phyloP scores from a whole-genome alignment of 768 basidiomycete genomes.

The Boletus pseudo-olivaceus region DNA sequence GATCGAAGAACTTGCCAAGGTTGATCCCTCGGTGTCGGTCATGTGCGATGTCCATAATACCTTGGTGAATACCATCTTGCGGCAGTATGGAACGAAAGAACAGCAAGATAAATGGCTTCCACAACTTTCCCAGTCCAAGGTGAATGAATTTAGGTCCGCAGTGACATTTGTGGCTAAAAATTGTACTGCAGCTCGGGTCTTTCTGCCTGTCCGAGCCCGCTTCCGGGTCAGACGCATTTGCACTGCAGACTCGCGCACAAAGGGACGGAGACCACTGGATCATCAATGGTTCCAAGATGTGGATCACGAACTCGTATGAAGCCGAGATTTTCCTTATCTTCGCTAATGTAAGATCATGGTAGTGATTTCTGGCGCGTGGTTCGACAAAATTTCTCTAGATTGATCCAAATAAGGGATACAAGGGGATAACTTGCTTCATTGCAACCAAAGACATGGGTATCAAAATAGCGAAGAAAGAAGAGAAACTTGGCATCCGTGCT shows the following conservation, averaged over 20 bases:
- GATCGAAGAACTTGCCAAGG: conserved; percentile 94
- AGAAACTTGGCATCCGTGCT: conserved; percentile 95
- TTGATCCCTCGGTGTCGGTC: conserved; percentile 96
- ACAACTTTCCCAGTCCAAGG: conserved; percentile 73
- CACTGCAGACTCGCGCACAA: conserved; percentile 87
- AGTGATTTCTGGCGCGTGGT: not conserved
- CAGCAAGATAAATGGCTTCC: conserved; percentile 91
- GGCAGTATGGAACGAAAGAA: conserved; percentile 78
- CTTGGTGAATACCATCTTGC: conserved; percentile 90
- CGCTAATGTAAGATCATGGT: conserved; percentile 68
- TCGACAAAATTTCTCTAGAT: conserved; percentile 37
- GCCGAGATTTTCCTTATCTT: conserved; percentile 93
- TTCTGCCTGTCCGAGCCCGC: conserved; percentile 93
- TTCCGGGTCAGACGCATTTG: conserved; percentile 97
- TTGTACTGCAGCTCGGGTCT: conserved; percentile 69
- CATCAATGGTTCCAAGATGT: conserved; percentile 98
- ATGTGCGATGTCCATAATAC: conserved; percentile 99
- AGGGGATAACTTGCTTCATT: conserved; percentile 97
- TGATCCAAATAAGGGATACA: conserved; percentile 93
- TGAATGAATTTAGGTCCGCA: conserved; percentile 24
- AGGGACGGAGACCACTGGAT: conserved; percentile 84
- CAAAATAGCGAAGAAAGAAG: conserved; percentile 97
- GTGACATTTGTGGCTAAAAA: not conserved
- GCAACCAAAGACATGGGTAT: conserved; percentile 97
- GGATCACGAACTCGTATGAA: conserved; percentile 95